Base-by-base conservation (phyloP, 768 basidiomycete species). In the Podaxis sp. region DNA sequence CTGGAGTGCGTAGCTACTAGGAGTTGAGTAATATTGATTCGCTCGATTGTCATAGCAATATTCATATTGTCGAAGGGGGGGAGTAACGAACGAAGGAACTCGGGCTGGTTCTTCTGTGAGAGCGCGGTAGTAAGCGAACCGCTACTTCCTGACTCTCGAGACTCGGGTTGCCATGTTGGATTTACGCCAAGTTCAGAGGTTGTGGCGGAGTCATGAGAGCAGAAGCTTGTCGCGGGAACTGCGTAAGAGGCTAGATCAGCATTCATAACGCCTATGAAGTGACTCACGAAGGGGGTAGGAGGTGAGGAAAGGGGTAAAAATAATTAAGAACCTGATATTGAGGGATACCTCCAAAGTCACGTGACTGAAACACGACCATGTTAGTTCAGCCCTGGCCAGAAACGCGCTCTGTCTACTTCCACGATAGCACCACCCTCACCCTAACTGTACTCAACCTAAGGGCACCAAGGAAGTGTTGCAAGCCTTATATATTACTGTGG, bases 191-290 rank as follows among this genome's bases (percentile, higher is more conserved):
- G 36, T 52, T 60, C 59, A 40, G 48, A 17, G 15, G n/a, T 40
- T 60, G 59, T 38, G 36, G 22, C 13, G 22, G 38, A 26, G 17
- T 15, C 51, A 60, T 60, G 59, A 46, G 49, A 52, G 59, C 19
- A 46, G 44, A 46, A 46, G 44, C 44, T 33, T 19, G 44, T 17
- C 44, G 44, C 44, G 44, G 19, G 44, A 46, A 46, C 44, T 46
- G 44, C 19, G 19, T 19, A 46, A 46, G 44, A 4, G 33, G 33
- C 33, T 33, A 33, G 33, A 33, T 33, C 33, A 9, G 33, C 9
- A 33, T 33, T 33, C 33, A 33, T 33, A 33, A 9, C 33, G 33
- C 33, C 33, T 33, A 9, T 33, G 33, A 8, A 9, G 33, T 33
- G 33, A 33, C 33, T 33, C 8, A 9, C 33, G 33, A 33, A 9